Conservation (phyloP, 495 filamentous ascomycete genomes). For the Aspergillus leporis region DNA sequence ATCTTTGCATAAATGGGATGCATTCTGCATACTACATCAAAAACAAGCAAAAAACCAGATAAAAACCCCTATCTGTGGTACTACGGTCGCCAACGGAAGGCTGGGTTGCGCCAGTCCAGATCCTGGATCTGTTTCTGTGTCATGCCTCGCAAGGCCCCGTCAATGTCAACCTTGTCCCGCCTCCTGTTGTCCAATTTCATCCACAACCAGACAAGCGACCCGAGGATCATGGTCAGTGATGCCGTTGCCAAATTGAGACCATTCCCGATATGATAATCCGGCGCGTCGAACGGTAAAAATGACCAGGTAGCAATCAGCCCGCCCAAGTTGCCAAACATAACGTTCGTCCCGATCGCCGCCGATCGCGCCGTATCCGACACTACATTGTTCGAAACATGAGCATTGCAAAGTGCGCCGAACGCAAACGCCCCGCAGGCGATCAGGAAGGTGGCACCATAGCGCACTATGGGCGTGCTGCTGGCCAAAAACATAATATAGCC, state of each 20-base stretch:
- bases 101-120: conserved; percentile 73
- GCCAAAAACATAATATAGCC: conserved; percentile 76
- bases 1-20: background rate
- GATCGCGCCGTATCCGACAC: conserved; percentile 68
- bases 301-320: conserved; percentile 71
- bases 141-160: conserved; percentile 56
- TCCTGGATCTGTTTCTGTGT: conserved; percentile 59
- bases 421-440: conserved; percentile 58
- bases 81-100: conserved; percentile 63
- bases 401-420: conserved; percentile 63
- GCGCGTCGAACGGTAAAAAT: conserved; percentile 63
- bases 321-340: conserved; percentile 74
- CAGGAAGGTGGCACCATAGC: conserved; percentile 74
- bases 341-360: conserved; percentile 63
- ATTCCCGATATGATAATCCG: conserved; percentile 73
- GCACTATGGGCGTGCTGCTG: conserved; percentile 46
- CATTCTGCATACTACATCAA: background rate
- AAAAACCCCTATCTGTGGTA: background rate
- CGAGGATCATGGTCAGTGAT: conserved; percentile 50
- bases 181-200: conserved; percentile 65
- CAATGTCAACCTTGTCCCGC: conserved; percentile 53
- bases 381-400: conserved; percentile 68
- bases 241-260: conserved; percentile 68
- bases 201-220: conserved; percentile 52
- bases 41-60: background rate